Evolutionary conservation across 331 rosid genomes (phyloP), one percentile per base, ranked within the genome.

Genomic region (Rosa hybrid): DNA sequence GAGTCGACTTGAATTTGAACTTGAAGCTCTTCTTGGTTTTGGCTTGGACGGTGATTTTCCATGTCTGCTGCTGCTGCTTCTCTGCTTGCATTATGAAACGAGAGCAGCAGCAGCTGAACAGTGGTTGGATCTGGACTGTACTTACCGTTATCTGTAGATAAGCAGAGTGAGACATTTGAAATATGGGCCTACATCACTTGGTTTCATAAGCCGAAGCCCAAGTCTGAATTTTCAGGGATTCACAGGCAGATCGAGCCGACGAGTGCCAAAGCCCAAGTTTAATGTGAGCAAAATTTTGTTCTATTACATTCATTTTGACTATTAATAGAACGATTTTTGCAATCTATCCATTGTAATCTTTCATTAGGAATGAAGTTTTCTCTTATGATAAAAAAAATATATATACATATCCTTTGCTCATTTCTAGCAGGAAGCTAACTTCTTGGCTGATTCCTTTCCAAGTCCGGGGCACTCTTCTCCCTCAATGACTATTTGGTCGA

Each of bases 21-120:
- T 79, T 72, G 74, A 91, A 89, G 81, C 56, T 42, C 16, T 79
- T 51, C 20, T 77, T 84, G 85, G 87, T 81, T 84, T 83, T 88
- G 38, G 96, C 85, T 3, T 84, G 81, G 27, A 91, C 45, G 1
- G 64, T 64, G 87, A 93, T 70, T 74, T 68, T 78, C 89, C 88
- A 90, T 74, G 85, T 68, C 54, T 85, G 90, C 27, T 71, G 78
- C 57, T 68, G 90, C 18, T 71, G 74, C 57, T 68, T 78, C 50
- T 72, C 83, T 21, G 54, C 44, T 68, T 84, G 78, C 93, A 88
- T 83, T 16, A 42, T 6, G 56, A 11, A 71, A 60, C 44, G 12
- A 74, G 67, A 67, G 18, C 20, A 9, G 41, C 54, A 49, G n/a
- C 70, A 25, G 62, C 57, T 76, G 50, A 46, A 68, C 21, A 62